Conservation (phyloP, 2,329 filamentous ascomycete species). For the Corynespora cassiicola region DNA sequence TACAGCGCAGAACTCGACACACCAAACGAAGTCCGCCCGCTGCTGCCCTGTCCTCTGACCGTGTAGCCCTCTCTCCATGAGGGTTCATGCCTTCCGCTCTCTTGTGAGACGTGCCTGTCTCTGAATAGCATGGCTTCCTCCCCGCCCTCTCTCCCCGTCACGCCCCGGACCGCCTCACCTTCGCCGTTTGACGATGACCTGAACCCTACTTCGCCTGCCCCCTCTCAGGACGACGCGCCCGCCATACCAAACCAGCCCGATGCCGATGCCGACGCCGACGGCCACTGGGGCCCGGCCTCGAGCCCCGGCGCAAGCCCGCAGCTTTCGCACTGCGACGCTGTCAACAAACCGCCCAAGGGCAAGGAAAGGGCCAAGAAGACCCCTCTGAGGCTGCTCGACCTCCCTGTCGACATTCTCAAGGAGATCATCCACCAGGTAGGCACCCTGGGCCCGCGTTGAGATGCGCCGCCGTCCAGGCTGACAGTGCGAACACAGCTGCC, state of each 20-base stretch:
- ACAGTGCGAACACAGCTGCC: constrained; percentile 63
- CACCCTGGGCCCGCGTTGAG: constrained; percentile 5
- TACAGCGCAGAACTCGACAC: constrained; percentile 25
- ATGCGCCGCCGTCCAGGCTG: constrained; percentile 8
- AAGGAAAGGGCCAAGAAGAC: constrained; percentile 56
- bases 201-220: constrained; percentile 22
- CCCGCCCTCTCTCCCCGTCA: constrained; percentile 15
- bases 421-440: constrained; percentile 79
- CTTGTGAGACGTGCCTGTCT: constrained; percentile 29
- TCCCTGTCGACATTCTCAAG: constrained; percentile 79
- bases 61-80: constrained; percentile 30
- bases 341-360: constrained; percentile 56
- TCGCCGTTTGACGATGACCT: constrained; percentile 30
- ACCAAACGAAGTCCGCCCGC: constrained; percentile 23
- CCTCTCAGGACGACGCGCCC: constrained; percentile 29
- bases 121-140: constrained; percentile 38
- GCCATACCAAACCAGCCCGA: constrained; percentile 16
- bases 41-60: constrained; percentile 26
- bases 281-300: constrained; percentile 11
- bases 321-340: constrained; percentile 32
- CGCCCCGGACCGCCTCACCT: constrained; percentile 35
- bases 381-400: constrained; percentile 72
- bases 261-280: constrained; percentile 17
- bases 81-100: constrained; percentile 30
- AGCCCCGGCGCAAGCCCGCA: constrained; percentile 7